Evolutionary conservation across 1,139 yeast species (phyloP).

Genomic region (Saccharomyces hybrid): DNA sequence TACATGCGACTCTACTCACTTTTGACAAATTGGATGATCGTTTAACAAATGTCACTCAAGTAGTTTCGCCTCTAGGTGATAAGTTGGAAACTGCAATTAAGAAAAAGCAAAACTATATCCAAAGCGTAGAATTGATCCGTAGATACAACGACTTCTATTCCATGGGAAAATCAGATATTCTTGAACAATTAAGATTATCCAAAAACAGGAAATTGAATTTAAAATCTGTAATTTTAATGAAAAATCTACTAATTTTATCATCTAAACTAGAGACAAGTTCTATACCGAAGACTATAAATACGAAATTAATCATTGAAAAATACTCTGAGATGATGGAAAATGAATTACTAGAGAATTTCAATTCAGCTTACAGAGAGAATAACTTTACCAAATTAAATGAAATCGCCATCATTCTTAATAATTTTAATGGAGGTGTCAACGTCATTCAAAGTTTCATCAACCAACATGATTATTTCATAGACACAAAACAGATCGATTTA

Average conservation of each 20-base stretch:
- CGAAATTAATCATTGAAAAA: constrained; percentile 52
- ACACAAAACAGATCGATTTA: constrained; percentile 33
- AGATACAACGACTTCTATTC: constrained; percentile 67
- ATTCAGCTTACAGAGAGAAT: constrained; percentile 40
- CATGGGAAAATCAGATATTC: constrained; percentile 53
- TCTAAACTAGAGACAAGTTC: constrained; percentile 50
- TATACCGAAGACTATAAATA: constrained; percentile 42
- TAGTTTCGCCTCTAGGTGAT: constrained; percentile 69
- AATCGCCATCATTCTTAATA: constrained; percentile 65
- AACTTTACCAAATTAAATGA: constrained; percentile 69
- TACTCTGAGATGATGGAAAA: constrained; percentile 74
- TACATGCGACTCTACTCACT: constrained; percentile 33
- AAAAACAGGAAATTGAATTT: constrained; percentile 41
- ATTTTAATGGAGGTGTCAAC: constrained; percentile 77
- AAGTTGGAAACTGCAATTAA: constrained; percentile 66
- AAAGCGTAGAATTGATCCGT: constrained; percentile 64
- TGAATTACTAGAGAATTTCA: constrained; percentile 50
- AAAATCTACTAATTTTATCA: constrained; percentile 56
- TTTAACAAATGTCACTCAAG: constrained; percentile 51
- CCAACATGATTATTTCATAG: constrained; percentile 65
- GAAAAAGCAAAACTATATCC: constrained; percentile 66
- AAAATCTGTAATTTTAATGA: constrained; percentile 61
- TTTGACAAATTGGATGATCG: constrained; percentile 55
- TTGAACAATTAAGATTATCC: constrained; percentile 42
- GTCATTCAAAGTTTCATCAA: constrained; percentile 79